Conservation (phyloP, 371 early-diverging fungal species). For the Mortierella sp. region DNA sequence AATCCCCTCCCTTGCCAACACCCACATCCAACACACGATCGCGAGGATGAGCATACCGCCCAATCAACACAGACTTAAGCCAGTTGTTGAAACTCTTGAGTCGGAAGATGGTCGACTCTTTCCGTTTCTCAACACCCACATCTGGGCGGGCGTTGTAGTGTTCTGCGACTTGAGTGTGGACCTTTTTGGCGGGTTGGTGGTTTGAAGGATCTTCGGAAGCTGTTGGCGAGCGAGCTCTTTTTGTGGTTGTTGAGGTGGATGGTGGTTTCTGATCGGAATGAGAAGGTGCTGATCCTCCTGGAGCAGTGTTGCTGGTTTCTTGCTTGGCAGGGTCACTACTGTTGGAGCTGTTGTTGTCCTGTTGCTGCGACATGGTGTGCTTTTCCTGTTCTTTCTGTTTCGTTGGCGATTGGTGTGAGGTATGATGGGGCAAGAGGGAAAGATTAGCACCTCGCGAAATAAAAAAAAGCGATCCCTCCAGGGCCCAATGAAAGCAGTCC, state of each 20-base stretch:
- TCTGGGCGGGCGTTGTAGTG: slow-evolving; percentile 96
- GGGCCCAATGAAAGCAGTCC: too few species aligned
- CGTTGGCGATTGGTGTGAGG: background rate
- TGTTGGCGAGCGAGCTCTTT: slow-evolving; percentile 37
- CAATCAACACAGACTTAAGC: slow-evolving; percentile 92
- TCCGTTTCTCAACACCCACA: slow-evolving; percentile 78
- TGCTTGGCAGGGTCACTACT: background rate
- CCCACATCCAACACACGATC: slow-evolving; percentile 92
- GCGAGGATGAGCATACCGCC: slow-evolving; percentile 67
- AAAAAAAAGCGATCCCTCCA: background rate
- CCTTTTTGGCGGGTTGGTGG: slow-evolving; percentile 5
- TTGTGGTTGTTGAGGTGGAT: slow-evolving; percentile 10
- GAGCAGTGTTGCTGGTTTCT: background rate
- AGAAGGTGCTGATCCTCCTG: background rate
- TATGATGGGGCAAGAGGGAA: background rate
- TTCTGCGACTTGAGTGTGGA: slow-evolving; percentile 73
- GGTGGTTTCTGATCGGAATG: background rate
- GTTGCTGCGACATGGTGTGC: background rate
- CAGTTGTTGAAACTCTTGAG: slow-evolving; percentile 97
- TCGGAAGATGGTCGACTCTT: slow-evolving; percentile 88
- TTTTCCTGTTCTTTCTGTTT: background rate
- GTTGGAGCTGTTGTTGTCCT: background rate
- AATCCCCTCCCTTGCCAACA: slow-evolving; percentile 99
- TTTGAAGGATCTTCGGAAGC: slow-evolving; percentile 10
- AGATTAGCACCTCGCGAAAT: background rate